Base-by-base conservation (phyloP, 352 stramenopile genomes). In the Phytopythium oedochilum region DNA sequence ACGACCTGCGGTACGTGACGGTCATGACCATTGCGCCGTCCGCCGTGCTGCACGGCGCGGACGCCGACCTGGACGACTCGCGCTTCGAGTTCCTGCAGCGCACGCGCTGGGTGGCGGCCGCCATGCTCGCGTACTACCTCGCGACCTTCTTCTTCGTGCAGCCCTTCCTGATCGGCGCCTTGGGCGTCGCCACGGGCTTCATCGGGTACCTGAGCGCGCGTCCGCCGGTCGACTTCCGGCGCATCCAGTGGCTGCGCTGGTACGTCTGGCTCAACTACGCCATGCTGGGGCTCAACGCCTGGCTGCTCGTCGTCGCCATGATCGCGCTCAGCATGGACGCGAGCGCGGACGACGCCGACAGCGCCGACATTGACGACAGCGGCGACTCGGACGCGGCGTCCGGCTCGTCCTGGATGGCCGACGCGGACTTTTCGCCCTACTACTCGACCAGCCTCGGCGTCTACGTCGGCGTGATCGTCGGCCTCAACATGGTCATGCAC, bases 241-340 rank as follows among this genome's bases (percentile, higher is more conserved):
- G 78, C 18, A 55, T 87, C 43, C 88, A 91, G 64, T 91, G 81
- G 78, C 55, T 89, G 36, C 78, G 76, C 31, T 73, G 64, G 45
- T 89, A 76, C 67, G 53, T 86, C 47, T 89, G 75, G 68, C 66
- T 76, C 43, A 89, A 91, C 76, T 88, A 86, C 67, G 60, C 63
- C 31, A 86, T 89, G 70, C 23, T 89, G 49, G 63, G 65, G 22
- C 58, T 89, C 57, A 91, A 91, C 53, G 45, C 85, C 60, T 89
- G 78, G 74, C 63, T 83, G 64, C 57, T 83, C 18, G 58, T 70
- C 18, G 61, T 86, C 57, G 71, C 70, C 17, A 40, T 86, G 38
- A 74, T 81, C 53, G 63, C 65, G 18, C 57, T 51, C 12, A 61
- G 44, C 18, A 48, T 55, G 29, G 63, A 57, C 31, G 11, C 42